Evolutionary conservation across 163 green algal genomes (phyloP).

Genomic region (Scenedesmus sp.): DNA sequence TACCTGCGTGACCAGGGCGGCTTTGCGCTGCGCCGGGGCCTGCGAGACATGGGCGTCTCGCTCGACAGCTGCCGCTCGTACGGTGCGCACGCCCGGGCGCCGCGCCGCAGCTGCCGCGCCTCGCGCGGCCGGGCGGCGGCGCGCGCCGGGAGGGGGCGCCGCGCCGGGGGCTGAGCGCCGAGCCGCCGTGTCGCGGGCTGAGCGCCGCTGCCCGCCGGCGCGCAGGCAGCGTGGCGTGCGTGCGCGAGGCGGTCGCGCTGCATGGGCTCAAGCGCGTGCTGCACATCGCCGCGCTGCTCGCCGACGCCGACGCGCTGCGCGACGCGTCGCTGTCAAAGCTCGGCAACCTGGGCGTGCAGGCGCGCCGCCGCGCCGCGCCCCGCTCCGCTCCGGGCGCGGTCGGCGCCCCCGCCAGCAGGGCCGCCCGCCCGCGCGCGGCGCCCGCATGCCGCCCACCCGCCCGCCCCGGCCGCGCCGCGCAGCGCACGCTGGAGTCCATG

Average conservation of each 20-base stretch:
- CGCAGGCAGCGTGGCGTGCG: constrained; percentile 11
- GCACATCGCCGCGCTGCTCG: constrained; percentile 28
- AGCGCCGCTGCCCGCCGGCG: background rate
- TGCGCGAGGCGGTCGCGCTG: constrained; percentile 13
- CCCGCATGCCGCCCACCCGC: no score
- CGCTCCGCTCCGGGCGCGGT: no score
- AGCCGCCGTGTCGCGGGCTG: background rate
- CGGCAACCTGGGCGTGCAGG: constrained; percentile 37
- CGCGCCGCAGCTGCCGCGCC: no score
- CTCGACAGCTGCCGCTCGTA: constrained; percentile 9
- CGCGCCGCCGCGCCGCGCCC: no score
- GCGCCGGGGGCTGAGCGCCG: background rate
- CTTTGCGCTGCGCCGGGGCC: background rate
- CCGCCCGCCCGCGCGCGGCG: no score
- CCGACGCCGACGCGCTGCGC: constrained; percentile 1
- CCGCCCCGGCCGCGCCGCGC: no score
- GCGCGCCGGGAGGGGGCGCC: no score
- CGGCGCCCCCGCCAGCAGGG: no score
- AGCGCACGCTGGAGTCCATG: constrained; percentile 24
- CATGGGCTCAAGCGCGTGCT: constrained; percentile 17
- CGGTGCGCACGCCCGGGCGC: constrained; percentile 3
- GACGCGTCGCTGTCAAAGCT: background rate
- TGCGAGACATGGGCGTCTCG: constrained; percentile 35
- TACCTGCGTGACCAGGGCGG: constrained; percentile 27
- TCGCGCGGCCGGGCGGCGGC: no score